Conservation (phyloP, 768 basidiomycete genomes). For the Exidia glandulosa region DNA sequence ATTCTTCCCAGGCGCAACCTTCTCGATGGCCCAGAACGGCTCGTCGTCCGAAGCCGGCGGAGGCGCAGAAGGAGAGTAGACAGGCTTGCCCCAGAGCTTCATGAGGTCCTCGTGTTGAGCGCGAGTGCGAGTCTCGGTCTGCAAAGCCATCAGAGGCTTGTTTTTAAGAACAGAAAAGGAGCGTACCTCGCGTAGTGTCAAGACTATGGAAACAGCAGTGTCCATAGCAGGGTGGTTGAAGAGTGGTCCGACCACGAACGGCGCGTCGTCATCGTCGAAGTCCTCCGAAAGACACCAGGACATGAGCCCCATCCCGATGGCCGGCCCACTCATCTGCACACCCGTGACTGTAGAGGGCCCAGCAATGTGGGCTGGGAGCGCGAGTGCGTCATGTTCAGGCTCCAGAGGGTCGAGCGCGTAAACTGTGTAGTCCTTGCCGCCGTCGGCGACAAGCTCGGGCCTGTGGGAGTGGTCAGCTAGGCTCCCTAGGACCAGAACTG, state of each 20-base stretch:
- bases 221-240: background rate
- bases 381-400: background rate
- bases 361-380: background rate
- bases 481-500: background rate
- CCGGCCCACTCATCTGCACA: background rate
- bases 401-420: slow-evolving; percentile 23
- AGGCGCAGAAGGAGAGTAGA: too few relatives aligned
- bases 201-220: background rate
- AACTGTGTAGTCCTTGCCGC: slow-evolving; percentile 59
- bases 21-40: too few relatives aligned
- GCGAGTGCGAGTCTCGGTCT: background rate
- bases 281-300: background rate
- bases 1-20: too few relatives aligned
- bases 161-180: too few relatives aligned
- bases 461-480: slow-evolving; percentile 22
- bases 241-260: background rate
- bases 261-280: background rate
- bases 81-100: background rate
- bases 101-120: background rate
- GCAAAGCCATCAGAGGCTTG: too few relatives aligned
- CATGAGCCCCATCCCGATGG: background rate
- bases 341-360: background rate
- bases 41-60: too few relatives aligned
- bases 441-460: slow-evolving; percentile 57
- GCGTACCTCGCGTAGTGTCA: background rate